These are phyloP conservation scores for Fusarium haematococcum DNA, from an alignment of 2,329 filamentous ascomycete genomes.

Conservation along the genomic window DNA sequence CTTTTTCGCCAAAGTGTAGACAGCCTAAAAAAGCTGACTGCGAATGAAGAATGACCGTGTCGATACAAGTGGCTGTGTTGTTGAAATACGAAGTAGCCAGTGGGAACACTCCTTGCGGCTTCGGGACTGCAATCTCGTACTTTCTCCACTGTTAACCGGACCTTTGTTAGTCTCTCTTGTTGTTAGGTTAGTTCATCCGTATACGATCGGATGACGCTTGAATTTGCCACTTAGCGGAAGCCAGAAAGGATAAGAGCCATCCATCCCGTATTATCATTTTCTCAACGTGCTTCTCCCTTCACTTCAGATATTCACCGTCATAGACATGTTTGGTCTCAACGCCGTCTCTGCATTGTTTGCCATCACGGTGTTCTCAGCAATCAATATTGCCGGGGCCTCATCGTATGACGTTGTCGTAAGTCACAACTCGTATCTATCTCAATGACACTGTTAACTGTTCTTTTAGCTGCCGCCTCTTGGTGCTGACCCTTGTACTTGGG, in stretches of 20 bases:
- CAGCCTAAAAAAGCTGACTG: background rate
- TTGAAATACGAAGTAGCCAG: background rate
- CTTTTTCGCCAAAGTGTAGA: background rate
- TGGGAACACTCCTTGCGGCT: background rate
- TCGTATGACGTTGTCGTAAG: background rate
- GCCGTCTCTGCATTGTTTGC: background rate
- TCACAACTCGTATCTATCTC: background rate
- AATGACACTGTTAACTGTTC: background rate
- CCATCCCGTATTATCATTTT: background rate
- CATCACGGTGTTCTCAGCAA: background rate
- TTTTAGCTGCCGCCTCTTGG: background rate
- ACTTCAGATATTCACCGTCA: background rate
- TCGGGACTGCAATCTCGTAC: background rate
- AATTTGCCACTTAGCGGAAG: background rate
- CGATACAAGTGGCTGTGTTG: no score
- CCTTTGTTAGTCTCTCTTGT: background rate
- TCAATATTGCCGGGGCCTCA: background rate
- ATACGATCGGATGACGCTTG: background rate
- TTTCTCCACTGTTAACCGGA: background rate
- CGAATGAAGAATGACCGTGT: background rate
- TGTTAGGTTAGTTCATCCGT: background rate
- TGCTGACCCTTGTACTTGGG: background rate
- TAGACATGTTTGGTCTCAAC: background rate
- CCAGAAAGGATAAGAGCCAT: background rate
- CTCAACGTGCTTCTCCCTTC: background rate